Base-by-base conservation (phyloP, 108 stramenopile species). In the Skeletonema marinoi region DNA sequence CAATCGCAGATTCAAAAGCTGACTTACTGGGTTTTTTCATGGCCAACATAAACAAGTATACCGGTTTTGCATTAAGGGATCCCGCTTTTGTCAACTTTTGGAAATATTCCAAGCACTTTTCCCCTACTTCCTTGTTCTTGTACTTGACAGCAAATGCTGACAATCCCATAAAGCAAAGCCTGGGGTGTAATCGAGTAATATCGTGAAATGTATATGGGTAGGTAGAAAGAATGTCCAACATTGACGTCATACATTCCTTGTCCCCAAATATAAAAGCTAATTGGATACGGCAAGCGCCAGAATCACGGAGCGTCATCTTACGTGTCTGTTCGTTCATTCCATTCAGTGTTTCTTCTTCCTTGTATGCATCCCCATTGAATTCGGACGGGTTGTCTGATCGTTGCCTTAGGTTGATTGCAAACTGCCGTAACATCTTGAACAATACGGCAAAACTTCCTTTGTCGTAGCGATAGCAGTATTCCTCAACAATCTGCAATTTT, bases 1-100 rank as follows among this genome's bases (percentile, higher is more conserved):
- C 71, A 50, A 82, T 82, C 13, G 81, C 81, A 12, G 63, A 32
- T 4, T 78, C 65, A 63, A 70, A 82, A 1, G 35, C 31, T 14
- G 32, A 21, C n/a, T 36, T 65, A 30, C 32, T 78, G 31, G 67
- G 50, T 8, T 77, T 71, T 9, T 66, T 39, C 46, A 78, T 32
- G 1, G 82, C 82, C 29, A 46, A 12, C 31, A 83, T 56, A 16
- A 69, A 83, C 17, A 73, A 19, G 17, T 16, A 50, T 3, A 73
- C 63, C 36, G 77, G 71, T 5, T 69, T 70, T 31, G 72, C 77
- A 44, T 83, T 83, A 3, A 60, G 46, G 17, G 33, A 35, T 33
- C 82, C 82, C 41, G 59, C 38, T 12, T 66, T 25, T 17, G 31
- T 42, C 21, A 71, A 54, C 31, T 77, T 63, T 4, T 76, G 8